These are phyloP conservation scores for Gossypium davidsonii DNA, from an alignment of 441 rosid genomes.

Conservation along the genomic window DNA sequence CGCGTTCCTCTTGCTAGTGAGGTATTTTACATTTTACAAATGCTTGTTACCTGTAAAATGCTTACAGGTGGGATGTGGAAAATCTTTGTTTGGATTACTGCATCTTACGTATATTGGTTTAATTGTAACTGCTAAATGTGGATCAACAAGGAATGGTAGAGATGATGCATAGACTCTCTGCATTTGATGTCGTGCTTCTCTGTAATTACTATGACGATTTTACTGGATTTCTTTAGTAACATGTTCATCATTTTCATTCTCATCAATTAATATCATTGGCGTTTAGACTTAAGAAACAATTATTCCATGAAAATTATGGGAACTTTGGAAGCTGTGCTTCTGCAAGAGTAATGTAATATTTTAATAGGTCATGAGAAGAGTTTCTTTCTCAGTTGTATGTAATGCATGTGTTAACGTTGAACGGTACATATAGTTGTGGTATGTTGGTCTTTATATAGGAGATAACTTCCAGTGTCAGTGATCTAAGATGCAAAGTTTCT, in stretches of 20 bases:
- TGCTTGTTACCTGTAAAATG: neutral
- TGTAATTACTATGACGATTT: neutral
- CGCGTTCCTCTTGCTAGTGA: constrained; percentile 97
- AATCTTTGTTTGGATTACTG: neutral
- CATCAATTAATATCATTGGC: neutral
- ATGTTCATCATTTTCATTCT: neutral
- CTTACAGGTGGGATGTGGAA: neutral
- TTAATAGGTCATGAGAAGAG: neutral
- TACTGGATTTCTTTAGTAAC: neutral
- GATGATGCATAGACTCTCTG: neutral
- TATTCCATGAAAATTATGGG: neutral
- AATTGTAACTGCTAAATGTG: neutral
- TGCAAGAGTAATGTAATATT: neutral
- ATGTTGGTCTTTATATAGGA: neutral
- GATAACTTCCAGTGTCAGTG: neutral
- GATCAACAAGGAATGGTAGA: neutral
- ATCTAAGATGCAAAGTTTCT: neutral
- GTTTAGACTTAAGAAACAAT: neutral
- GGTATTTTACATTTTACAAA: constrained; percentile 37
- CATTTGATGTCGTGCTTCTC: neutral
- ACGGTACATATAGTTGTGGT: neutral
- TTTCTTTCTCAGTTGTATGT: neutral
- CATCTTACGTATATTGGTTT: neutral
- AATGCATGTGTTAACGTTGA: neutral
- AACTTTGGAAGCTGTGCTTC: neutral